Percentiles rank a stretch among this genome's conserved stretches.
Conservation (phyloP, 371 early-diverging fungal genomes). For the Sporodiniella umbellata region DNA sequence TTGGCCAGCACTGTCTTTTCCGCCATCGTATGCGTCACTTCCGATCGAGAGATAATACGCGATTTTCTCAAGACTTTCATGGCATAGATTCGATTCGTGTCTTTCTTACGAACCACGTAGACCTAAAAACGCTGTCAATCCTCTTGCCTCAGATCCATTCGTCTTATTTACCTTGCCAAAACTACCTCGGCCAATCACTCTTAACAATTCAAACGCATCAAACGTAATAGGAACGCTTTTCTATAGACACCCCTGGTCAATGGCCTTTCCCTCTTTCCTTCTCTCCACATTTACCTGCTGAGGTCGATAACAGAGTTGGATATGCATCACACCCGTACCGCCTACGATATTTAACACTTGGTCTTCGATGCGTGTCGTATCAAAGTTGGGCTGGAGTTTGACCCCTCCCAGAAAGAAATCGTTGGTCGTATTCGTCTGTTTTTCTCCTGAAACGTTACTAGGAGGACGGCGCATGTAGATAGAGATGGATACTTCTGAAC, state of each 20-base stretch:
- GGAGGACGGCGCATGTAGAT: conserved; percentile 76
- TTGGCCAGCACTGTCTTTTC: conserved; percentile 87
- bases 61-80: conserved; percentile 96
- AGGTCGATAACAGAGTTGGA: conserved; percentile 73
- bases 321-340: conserved; percentile 62
- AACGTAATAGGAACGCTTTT: conserved; percentile 31
- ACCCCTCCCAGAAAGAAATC: conserved; percentile 70
- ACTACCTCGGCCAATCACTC: conserved; percentile 94
- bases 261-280: not conserved
- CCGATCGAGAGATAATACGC: conserved; percentile 88
- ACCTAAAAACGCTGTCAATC: conserved; percentile 43
- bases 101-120: conserved; percentile 93
- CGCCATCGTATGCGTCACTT: conserved; percentile 85
- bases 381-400: conserved; percentile 65
- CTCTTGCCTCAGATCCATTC: not conserved
- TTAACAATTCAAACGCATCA: conserved; percentile 92
- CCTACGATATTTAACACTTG: conserved; percentile 32
- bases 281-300: conserved; percentile 52
- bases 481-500: conserved; percentile 77
- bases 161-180: conserved; percentile 85
- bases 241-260: not conserved
- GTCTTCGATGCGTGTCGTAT: conserved; percentile 35
- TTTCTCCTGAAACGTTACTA: conserved; percentile 38
- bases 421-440: conserved; percentile 38
- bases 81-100: conserved; percentile 95